Base-by-base conservation (phyloP, 2,329 filamentous ascomycete species). In the Penicillium thymicola region DNA sequence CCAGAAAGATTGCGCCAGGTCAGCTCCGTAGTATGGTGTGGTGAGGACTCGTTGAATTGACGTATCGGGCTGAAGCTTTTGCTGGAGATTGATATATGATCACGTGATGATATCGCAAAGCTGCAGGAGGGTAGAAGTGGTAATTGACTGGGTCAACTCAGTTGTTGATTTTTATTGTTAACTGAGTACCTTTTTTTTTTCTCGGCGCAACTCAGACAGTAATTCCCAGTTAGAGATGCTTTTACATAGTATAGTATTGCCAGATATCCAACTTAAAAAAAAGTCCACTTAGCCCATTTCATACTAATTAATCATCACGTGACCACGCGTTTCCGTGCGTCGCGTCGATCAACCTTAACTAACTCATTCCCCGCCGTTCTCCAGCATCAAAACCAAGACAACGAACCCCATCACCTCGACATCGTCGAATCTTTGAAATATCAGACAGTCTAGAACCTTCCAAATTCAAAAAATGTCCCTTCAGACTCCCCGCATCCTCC, bases 401-500 rank as follows among this genome's bases (percentile, higher is more conserved):
- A 42, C 38, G 6, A 44, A 50, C 0, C 16, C 16, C 23, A 42
- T 11, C 27, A 41, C 28, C 8, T 23, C 21, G 11, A 50, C 25
- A 25, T 5, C 1, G 16, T 18, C 5, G 30, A 27, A 42, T 27
- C 10, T 10, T 10, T 1, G 40, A 34, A 18, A 11, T n/a, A 21
- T 5, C 21, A 36, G 27, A 3, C 21, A 34, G 8, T 25, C 18
- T 2, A 11, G 36, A 18, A 25, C 43, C 18, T 41, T 4, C n/a
- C 14, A 53, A 27, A 18, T 23, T 9, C n/a, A 36, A 77, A 77
- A 57, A 62, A 93, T 93, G 89, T 82, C 81, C 43, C 81, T 92
- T 70, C 78, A 87, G 67, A 86, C 91, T 47, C 93, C 94, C 30
- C 92, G 94, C 74, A 85, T 97, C 72, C 90, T 89, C 46, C 89